Conservation (phyloP, 192 early-diverging fungal species). For the Podila epicladia region DNA sequence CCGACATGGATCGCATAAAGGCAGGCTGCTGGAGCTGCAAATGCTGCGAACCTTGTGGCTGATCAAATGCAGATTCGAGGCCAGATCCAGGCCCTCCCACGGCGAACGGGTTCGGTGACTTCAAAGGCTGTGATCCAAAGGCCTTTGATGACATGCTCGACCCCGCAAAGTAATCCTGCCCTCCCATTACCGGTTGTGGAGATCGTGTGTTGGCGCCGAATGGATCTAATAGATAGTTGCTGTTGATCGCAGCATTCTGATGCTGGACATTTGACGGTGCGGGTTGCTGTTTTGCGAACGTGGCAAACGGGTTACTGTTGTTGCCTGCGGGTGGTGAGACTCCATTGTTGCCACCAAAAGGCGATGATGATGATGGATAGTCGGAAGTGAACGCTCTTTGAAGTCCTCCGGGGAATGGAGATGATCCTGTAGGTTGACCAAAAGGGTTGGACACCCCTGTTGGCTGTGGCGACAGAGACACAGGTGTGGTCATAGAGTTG, state of each 20-base stretch:
- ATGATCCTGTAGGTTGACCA: neutral
- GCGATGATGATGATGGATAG: neutral
- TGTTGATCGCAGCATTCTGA: neutral
- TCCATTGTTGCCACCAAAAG: neutral
- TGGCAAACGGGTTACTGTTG: neutral
- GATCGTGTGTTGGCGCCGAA: neutral
- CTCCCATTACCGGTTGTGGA: neutral
- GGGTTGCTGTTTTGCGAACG: neutral
- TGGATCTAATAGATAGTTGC: neutral
- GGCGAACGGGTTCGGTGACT: conserved; percentile 29
- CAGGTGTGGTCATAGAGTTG: neutral
- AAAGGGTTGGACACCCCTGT: neutral
- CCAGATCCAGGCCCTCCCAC: conserved; percentile 5
- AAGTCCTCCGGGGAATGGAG: conserved; percentile 2
- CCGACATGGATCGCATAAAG: conserved; percentile 13
- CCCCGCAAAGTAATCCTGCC: conserved; percentile 13
- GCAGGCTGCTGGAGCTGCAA: neutral
- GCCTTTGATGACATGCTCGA: neutral
- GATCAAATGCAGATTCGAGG: conserved; percentile 9
- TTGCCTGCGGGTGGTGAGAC: neutral
- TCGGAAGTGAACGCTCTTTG: neutral
- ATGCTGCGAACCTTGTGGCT: neutral
- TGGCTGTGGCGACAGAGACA: neutral
- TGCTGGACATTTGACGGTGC: neutral
- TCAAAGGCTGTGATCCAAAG: conserved; percentile 1